Percentiles rank a stretch among this genome's conserved stretches.
Evolutionary conservation across 352 stramenopile genomes (phyloP).

Genomic region (Phytophthora citricola): DNA sequence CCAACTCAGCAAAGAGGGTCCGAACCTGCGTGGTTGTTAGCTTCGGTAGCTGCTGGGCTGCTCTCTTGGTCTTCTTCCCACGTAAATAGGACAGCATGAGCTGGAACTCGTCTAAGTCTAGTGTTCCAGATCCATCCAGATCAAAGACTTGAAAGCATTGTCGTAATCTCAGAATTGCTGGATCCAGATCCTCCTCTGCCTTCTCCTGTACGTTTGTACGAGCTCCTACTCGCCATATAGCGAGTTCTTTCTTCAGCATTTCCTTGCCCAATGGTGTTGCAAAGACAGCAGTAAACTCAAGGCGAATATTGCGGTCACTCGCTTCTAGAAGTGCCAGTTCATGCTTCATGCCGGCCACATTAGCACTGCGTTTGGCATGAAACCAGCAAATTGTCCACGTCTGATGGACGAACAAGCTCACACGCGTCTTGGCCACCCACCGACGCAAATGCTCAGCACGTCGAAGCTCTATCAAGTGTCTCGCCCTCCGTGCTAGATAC

Average conservation of each 20-base stretch:
- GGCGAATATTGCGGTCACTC: constrained; percentile 27
- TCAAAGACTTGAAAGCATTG: constrained; percentile 60
- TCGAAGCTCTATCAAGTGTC: constrained; percentile 5
- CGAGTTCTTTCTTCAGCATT: constrained; percentile 47
- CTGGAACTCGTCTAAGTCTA: constrained; percentile 60
- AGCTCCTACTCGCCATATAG: constrained; percentile 29
- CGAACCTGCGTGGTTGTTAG: constrained; percentile 42
- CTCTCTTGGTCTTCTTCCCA: constrained; percentile 17
- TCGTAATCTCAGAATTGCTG: constrained; percentile 30
- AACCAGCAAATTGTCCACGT: constrained; percentile 48
- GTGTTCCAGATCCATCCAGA: constrained; percentile 48
- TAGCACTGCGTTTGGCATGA: constrained; percentile 33
- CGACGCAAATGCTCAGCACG: constrained; percentile 35
- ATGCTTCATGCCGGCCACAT: constrained; percentile 31
- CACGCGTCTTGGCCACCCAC: constrained; percentile 52
- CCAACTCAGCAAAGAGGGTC: constrained; percentile 50
- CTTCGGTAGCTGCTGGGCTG: constrained; percentile 18
- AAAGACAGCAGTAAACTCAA: constrained; percentile 43
- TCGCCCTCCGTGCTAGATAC: constrained; percentile 22
- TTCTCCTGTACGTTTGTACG: constrained; percentile 5
- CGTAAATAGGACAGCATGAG: constrained; percentile 58
- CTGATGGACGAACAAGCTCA: constrained; percentile 52
- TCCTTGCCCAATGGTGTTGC: constrained; percentile 38
- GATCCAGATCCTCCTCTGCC: background rate
- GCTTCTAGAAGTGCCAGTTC: constrained; percentile 38